Conservation (phyloP, 2,329 filamentous ascomycete genomes). For the Monosporascus sp. region DNA sequence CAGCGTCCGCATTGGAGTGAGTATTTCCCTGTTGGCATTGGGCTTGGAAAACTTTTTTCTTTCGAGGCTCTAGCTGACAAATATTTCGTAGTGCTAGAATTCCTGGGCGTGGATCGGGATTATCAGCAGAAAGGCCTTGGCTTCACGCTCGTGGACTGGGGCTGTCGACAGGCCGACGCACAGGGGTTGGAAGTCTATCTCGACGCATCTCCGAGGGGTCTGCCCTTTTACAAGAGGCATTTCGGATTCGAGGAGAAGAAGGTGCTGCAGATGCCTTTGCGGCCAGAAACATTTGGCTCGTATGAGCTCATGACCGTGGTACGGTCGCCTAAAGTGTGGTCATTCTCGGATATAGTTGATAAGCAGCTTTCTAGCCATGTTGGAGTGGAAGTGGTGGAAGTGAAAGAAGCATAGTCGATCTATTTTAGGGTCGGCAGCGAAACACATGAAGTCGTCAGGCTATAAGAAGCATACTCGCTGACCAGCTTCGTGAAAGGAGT, state of each 20-base stretch:
- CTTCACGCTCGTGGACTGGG: slow-evolving; percentile 4
- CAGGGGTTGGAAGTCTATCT: slow-evolving; percentile 5
- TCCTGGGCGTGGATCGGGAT: slow-evolving; percentile 4
- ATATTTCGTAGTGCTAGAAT: slow-evolving; percentile 6
- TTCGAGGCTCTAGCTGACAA: not conserved
- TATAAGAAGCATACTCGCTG: too few species aligned
- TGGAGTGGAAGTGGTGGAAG: not conserved
- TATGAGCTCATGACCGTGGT: not conserved
- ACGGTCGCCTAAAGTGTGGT: not conserved
- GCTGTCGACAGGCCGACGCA: slow-evolving; percentile 3
- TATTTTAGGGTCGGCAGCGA: too few species aligned
- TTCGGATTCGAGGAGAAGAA: slow-evolving; percentile 4
- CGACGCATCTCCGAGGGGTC: slow-evolving; percentile 7
- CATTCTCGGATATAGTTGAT: not conserved
- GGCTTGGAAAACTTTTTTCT: not conserved
- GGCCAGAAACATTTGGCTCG: not conserved
- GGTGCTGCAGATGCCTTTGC: not conserved
- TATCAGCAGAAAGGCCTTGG: slow-evolving; percentile 7
- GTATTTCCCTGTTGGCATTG: not conserved
- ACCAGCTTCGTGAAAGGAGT: too few species aligned
- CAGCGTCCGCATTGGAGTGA: slow-evolving; percentile 9
- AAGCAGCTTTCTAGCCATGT: not conserved
- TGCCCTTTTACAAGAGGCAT: slow-evolving; percentile 7
- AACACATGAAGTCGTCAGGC: too few species aligned
- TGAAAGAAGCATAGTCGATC: not conserved